phyloP scores from a whole-genome alignment of 306 rosid genomes.

The Vigna nakashimae region DNA sequence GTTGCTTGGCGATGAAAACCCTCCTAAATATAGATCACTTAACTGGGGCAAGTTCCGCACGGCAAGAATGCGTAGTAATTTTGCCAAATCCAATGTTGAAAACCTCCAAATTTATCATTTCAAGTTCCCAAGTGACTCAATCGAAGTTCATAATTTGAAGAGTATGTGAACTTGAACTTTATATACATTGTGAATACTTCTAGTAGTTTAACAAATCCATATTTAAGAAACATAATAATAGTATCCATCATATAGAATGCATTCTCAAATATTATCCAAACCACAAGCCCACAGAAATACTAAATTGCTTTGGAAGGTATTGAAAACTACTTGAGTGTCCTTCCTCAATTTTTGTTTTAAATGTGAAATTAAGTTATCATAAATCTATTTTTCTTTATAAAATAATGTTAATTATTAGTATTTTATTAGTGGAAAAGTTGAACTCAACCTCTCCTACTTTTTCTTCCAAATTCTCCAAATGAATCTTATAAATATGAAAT shows the following conservation, averaged over 20 bases:
- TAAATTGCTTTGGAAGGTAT: too few relatives aligned
- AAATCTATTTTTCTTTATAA: too few relatives aligned
- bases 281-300: too few relatives aligned
- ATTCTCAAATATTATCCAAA: neutral
- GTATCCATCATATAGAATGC: neutral
- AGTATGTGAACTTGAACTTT: neutral
- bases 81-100: slow-evolving; percentile 39
- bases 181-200: neutral
- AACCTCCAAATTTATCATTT: slow-evolving; percentile 50
- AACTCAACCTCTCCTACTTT: too few relatives aligned
- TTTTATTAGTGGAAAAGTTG: too few relatives aligned
- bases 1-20: slow-evolving; percentile 53
- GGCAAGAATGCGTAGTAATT: slow-evolving; percentile 49
- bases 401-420: too few relatives aligned
- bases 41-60: slow-evolving; percentile 48
- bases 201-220: neutral
- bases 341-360: too few relatives aligned
- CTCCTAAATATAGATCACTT: slow-evolving; percentile 63
- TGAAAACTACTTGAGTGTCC: too few relatives aligned
- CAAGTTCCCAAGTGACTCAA: slow-evolving; percentile 33
- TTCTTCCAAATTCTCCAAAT: too few relatives aligned
- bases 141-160: neutral
- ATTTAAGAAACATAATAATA: neutral
- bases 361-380: too few relatives aligned
- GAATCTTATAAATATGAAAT: too few relatives aligned